Percentiles rank a stretch among this genome's conserved stretches.
These are phyloP conservation scores for Rhizopus delemar DNA, from an alignment of 371 early-diverging fungal species.

Conservation along the genomic window DNA sequence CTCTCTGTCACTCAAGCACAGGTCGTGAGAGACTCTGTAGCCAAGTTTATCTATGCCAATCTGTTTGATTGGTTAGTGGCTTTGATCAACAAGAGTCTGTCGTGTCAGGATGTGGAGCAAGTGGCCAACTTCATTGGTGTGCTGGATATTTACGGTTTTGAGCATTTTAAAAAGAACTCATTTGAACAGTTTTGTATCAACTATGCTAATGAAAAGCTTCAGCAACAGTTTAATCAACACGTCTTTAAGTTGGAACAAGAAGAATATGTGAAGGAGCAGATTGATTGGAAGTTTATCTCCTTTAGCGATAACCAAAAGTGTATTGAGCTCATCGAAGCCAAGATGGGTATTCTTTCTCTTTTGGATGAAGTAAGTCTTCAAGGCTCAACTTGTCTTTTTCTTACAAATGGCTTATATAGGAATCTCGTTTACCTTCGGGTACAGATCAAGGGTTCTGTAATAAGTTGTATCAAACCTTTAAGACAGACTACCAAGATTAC, in stretches of 20 bases:
- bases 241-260: conserved; percentile 92
- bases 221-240: conserved; percentile 87
- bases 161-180: conserved; percentile 96
- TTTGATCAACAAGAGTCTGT: conserved; percentile 77
- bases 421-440: conserved; percentile 90
- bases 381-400: conserved; percentile 60
- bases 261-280: conserved; percentile 91
- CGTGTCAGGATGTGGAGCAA: conserved; percentile 49
- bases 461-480: conserved; percentile 82
- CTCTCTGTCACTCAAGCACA: conserved; percentile 76
- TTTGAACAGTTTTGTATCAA: conserved; percentile 99
- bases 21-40: conserved; percentile 87
- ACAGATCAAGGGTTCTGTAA: conserved; percentile 80
- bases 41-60: conserved; percentile 90
- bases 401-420: conserved; percentile 57
- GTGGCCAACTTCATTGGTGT: conserved; percentile 86
- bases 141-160: conserved; percentile 96
- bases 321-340: conserved; percentile 98
- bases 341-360: conserved; percentile 91
- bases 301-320: conserved; percentile 99
- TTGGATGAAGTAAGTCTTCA: conserved; percentile 84
- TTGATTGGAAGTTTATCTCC: conserved; percentile 89
- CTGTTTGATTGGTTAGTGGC: conserved; percentile 94
- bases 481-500: conserved; percentile 59
- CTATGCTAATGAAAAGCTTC: conserved; percentile 97